Conservation (phyloP, 2,329 filamentous ascomycete genomes). For the Botrytis squamosa region DNA sequence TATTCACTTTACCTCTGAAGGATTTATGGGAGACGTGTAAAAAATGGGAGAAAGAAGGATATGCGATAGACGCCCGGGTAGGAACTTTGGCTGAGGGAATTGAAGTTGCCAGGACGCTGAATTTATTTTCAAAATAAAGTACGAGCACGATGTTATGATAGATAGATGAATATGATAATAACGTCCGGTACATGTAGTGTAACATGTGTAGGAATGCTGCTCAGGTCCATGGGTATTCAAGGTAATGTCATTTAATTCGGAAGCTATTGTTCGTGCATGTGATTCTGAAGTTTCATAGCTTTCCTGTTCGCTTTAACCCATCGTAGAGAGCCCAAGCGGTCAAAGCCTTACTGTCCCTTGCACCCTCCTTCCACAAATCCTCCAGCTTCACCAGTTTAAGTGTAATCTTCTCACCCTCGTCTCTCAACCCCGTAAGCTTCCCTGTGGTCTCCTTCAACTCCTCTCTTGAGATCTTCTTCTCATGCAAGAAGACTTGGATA, state of each 20-base stretch:
- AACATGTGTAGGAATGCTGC: neutral
- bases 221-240: neutral
- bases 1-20: conserved; percentile 48
- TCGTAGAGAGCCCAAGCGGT: conserved; percentile 59
- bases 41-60: conserved; percentile 44
- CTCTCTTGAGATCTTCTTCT: conserved; percentile 50
- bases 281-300: conserved; percentile 22
- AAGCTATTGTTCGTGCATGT: neutral
- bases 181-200: neutral
- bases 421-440: conserved; percentile 55
- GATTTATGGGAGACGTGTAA: conserved; percentile 48
- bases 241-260: neutral
- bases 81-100: conserved; percentile 44
- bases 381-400: conserved; percentile 57
- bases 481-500: conserved; percentile 57
- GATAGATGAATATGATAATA: neutral
- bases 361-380: conserved; percentile 57
- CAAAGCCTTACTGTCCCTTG: conserved; percentile 59
- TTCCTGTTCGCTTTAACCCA: conserved; percentile 46
- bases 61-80: conserved; percentile 43
- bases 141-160: neutral
- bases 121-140: conserved; percentile 28
- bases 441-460: conserved; percentile 56
- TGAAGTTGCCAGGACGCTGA: conserved; percentile 41
- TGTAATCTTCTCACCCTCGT: conserved; percentile 61